Conservation (phyloP, 2,329 filamentous ascomycete species). For the Scedosporium minutisporum region DNA sequence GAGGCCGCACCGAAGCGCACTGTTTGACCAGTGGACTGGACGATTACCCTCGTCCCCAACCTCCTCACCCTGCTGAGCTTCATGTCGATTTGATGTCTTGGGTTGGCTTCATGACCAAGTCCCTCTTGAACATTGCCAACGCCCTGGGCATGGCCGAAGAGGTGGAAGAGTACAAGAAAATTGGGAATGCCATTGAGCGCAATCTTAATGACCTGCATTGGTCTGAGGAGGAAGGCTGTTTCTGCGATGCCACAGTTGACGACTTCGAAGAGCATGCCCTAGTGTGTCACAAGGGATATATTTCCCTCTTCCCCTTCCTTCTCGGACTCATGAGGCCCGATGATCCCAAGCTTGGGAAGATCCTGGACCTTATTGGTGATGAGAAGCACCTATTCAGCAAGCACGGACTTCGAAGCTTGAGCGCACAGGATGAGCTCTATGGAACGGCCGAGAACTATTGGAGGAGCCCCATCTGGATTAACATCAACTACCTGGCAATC, state of each 20-base stretch:
- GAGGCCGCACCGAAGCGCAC: constrained; percentile 76
- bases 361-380: constrained; percentile 70
- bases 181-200: constrained; percentile 65
- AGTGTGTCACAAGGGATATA: constrained; percentile 94
- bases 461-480: constrained; percentile 90
- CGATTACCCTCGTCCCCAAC: constrained; percentile 89
- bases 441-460: constrained; percentile 95
- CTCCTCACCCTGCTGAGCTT: constrained; percentile 89
- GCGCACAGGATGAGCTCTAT: constrained; percentile 72
- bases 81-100: constrained; percentile 92
- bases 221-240: constrained; percentile 69
- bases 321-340: constrained; percentile 68
- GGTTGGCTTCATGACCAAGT: constrained; percentile 92
- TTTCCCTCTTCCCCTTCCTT: constrained; percentile 87
- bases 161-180: constrained; percentile 58
- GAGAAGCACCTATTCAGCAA: constrained; percentile 83
- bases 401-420: constrained; percentile 82
- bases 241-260: constrained; percentile 92
- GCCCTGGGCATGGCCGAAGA: constrained; percentile 71
- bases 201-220: constrained; percentile 94
- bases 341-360: constrained; percentile 61
- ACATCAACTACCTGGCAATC: constrained; percentile 85
- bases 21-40: constrained; percentile 90
- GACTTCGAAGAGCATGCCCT: constrained; percentile 84
- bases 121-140: constrained; percentile 70